Percentiles rank a stretch among this genome's conserved stretches.
Conservation (phyloP, 2,329 filamentous ascomycete genomes). For the Cladosporium halotolerans region DNA sequence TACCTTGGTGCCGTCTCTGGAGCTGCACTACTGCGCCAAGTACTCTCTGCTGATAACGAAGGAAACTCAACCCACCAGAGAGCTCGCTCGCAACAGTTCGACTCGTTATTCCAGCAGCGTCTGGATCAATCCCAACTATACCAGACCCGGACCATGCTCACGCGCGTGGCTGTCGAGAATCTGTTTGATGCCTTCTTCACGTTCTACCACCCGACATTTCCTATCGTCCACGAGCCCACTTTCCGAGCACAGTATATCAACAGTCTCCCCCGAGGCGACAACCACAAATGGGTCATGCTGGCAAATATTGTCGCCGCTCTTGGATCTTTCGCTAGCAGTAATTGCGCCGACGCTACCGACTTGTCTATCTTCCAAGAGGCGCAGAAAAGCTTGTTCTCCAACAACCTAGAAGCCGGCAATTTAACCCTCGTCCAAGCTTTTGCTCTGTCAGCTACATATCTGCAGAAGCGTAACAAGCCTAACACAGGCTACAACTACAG, state of each 20-base stretch:
- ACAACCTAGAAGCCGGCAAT: slow-evolving; percentile 8
- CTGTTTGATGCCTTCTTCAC: slow-evolving; percentile 9
- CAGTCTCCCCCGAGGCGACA: neutral
- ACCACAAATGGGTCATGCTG: slow-evolving; percentile 5
- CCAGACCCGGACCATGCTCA: slow-evolving; percentile 5
- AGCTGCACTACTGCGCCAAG: slow-evolving; percentile 6
- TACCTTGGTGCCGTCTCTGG: slow-evolving; percentile 8
- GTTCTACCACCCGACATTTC: slow-evolving; percentile 8
- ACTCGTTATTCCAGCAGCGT: slow-evolving; percentile 6
- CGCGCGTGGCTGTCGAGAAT: slow-evolving; percentile 8
- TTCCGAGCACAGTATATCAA: slow-evolving; percentile 4
- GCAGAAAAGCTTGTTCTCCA: slow-evolving; percentile 6
- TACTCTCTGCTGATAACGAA: neutral
- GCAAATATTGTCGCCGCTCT: slow-evolving; percentile 7
- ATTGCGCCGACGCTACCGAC: slow-evolving; percentile 6
- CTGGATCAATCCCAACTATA: slow-evolving; percentile 4
- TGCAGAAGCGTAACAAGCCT: slow-evolving; percentile 47
- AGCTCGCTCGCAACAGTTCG: neutral
- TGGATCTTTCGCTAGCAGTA: slow-evolving; percentile 4
- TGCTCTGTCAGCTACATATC: slow-evolving; percentile 37
- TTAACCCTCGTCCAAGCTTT: slow-evolving; percentile 14
- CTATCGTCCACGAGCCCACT: slow-evolving; percentile 8
- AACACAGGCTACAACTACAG: slow-evolving; percentile 49
- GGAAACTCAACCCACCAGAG: neutral
- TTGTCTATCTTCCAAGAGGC: slow-evolving; percentile 7